phyloP scores from a whole-genome alignment of 2,329 filamentous ascomycete genomes.

The Clarireedia monteithiana region DNA sequence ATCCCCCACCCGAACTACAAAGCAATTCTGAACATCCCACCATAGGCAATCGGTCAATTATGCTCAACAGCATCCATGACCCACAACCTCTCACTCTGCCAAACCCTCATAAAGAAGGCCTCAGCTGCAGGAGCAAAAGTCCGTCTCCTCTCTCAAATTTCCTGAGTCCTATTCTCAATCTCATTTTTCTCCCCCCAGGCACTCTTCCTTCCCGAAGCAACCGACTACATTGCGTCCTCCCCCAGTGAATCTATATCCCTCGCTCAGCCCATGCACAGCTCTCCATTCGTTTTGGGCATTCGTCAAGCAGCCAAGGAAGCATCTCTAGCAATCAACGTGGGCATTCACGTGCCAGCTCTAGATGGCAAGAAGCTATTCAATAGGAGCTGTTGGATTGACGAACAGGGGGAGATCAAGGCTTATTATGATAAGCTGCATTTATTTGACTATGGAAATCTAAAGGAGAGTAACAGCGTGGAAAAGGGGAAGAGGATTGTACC shows the following conservation, averaged over 20 bases:
- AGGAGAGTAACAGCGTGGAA: conserved; percentile 61
- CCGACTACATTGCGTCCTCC: conserved; percentile 56
- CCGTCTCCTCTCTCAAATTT: conserved; percentile 13
- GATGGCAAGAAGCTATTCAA: conserved; percentile 47
- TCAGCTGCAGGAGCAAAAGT: conserved; percentile 72
- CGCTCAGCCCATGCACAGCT: conserved; percentile 55
- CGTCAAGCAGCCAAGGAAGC: conserved; percentile 57
- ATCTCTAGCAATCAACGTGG: conserved; percentile 70
- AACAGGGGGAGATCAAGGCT: conserved; percentile 48
- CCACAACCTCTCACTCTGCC: conserved; percentile 72
- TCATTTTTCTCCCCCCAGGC: conserved; percentile 38
- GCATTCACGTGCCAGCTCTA: conserved; percentile 66
- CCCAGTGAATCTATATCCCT: conserved; percentile 62
- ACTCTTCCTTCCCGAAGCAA: conserved; percentile 85
- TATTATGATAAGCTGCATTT: conserved; percentile 84
- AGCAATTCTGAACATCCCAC: conserved; percentile 1
- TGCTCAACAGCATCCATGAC: conserved; percentile 73
- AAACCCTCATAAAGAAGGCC: conserved; percentile 63
- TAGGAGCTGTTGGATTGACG: conserved; percentile 59
- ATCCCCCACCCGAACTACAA: neutral
- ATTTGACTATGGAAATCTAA: conserved; percentile 64
- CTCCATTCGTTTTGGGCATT: conserved; percentile 70
- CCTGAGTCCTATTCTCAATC: neutral
- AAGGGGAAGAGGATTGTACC: conserved; percentile 54
- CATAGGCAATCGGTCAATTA: conserved; percentile 79